These are phyloP conservation scores for Trichoderma erinaceum DNA, from an alignment of 495 filamentous ascomycete species.

Conservation along the genomic window DNA sequence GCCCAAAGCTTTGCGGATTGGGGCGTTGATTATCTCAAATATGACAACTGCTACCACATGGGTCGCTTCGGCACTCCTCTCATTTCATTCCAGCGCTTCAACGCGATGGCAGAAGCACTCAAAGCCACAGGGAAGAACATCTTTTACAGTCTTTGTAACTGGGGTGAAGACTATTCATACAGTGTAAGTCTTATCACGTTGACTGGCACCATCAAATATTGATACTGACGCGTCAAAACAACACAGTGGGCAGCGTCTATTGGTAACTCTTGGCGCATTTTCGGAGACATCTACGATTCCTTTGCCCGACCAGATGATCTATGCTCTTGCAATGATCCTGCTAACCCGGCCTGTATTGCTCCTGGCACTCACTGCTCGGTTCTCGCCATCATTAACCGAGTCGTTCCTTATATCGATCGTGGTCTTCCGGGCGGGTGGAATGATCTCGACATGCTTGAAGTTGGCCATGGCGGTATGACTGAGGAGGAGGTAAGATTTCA, in stretches of 20 bases:
- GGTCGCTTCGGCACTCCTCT: slow-evolving; percentile 8
- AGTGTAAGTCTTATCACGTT: neutral
- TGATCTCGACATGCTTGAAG: slow-evolving; percentile 62
- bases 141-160: slow-evolving; percentile 11
- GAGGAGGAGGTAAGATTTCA: slow-evolving; percentile 1
- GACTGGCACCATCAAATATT: neutral
- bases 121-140: slow-evolving; percentile 10
- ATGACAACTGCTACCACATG: slow-evolving; percentile 28
- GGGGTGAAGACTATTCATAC: slow-evolving; percentile 5
- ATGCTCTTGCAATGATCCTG: slow-evolving; percentile 6
- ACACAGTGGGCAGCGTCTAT: slow-evolving; percentile 2
- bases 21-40: slow-evolving; percentile 34
- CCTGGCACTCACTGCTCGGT: slow-evolving; percentile 10
- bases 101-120: neutral
- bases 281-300: neutral
- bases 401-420: slow-evolving; percentile 3
- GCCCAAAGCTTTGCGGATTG: slow-evolving; percentile 31
- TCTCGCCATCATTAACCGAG: slow-evolving; percentile 3
- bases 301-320: slow-evolving; percentile 9
- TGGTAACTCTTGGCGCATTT: neutral
- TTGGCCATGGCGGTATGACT: slow-evolving; percentile 52
- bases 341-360: slow-evolving; percentile 9
- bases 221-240: neutral
- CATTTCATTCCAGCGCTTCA: slow-evolving; percentile 6
- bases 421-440: slow-evolving; percentile 45